These are phyloP conservation scores for Trichoderma asperelloides DNA, from an alignment of 495 filamentous ascomycete genomes.

Conservation along the genomic window DNA sequence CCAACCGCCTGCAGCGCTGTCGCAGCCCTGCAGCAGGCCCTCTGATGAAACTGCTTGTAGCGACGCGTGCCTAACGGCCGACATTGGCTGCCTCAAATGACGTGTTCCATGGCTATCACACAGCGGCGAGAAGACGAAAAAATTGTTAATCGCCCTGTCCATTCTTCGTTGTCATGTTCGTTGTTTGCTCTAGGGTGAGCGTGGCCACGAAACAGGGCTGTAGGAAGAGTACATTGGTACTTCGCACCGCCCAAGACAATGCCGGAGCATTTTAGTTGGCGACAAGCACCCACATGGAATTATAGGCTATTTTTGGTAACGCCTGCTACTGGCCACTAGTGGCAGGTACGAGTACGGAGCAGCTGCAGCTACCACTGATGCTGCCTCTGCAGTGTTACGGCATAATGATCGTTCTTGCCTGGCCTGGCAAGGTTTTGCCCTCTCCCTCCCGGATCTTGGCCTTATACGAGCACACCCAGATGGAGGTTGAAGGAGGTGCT, in stretches of 20 bases:
- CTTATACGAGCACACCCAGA: constrained; percentile 7
- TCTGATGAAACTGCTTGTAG: not conserved
- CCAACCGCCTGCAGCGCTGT: not conserved
- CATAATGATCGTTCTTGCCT: not conserved
- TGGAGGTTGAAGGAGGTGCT: not conserved
- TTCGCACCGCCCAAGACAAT: not conserved
- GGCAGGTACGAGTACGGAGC: not conserved
- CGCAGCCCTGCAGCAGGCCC: not conserved
- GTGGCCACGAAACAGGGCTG: not conserved
- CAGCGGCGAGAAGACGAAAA: not conserved
- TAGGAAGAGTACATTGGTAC: too few relatives aligned
- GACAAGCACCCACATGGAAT: not conserved
- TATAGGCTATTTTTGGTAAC: not conserved
- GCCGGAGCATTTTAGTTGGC: not conserved
- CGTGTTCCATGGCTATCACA: not conserved
- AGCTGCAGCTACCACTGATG: not conserved
- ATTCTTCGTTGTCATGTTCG: not conserved
- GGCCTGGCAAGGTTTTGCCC: not conserved
- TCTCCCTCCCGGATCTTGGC: not conserved
- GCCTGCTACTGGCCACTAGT: not conserved
- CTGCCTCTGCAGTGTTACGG: not conserved
- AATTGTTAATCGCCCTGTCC: not conserved
- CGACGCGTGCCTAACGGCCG: not conserved
- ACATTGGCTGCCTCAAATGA: constrained; percentile 4
- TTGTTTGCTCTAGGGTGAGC: not conserved